A percentile compares a stretch with the other conserved stretches of the same genome.
Conservation (phyloP, 1,139 yeast species). For the Diutina catenulata region DNA sequence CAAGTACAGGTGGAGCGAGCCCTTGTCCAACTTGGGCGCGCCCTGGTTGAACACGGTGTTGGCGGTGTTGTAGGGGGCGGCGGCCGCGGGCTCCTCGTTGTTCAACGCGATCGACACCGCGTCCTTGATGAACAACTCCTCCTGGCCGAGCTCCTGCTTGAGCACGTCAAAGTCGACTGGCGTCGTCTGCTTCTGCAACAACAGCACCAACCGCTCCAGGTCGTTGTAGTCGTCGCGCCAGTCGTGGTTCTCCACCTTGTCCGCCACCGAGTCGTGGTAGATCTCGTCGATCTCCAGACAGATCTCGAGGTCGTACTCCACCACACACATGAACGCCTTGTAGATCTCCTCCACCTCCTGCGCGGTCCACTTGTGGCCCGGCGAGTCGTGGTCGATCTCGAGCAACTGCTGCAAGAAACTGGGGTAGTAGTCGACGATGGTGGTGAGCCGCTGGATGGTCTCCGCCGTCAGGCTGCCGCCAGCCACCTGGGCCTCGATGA, state of each 20-base stretch:
- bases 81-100: slow-evolving; percentile 6
- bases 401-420: not conserved
- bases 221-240: slow-evolving; percentile 1
- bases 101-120: slow-evolving; percentile 1
- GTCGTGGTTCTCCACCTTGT: not conserved
- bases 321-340: slow-evolving; percentile 3
- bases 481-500: not conserved
- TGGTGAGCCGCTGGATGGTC: not conserved
- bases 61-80: not conserved
- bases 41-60: not conserved
- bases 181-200: not conserved
- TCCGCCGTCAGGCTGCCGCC: not conserved
- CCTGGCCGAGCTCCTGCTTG: slow-evolving; percentile 1
- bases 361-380: not conserved
- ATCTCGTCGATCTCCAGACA: not conserved
- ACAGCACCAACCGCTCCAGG: not conserved
- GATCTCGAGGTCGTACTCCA: not conserved
- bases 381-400: not conserved
- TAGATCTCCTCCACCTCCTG: not conserved
- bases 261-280: not conserved
- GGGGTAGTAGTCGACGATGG: not conserved
- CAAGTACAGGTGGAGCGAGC: slow-evolving; percentile 26
- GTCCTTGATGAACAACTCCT: not conserved
- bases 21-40: slow-evolving; percentile 9
- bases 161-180: slow-evolving; percentile 2